These are phyloP conservation scores for peach (Prunus persica) DNA, from an alignment of 306 rosid genomes.

Conservation along the genomic window DNA sequence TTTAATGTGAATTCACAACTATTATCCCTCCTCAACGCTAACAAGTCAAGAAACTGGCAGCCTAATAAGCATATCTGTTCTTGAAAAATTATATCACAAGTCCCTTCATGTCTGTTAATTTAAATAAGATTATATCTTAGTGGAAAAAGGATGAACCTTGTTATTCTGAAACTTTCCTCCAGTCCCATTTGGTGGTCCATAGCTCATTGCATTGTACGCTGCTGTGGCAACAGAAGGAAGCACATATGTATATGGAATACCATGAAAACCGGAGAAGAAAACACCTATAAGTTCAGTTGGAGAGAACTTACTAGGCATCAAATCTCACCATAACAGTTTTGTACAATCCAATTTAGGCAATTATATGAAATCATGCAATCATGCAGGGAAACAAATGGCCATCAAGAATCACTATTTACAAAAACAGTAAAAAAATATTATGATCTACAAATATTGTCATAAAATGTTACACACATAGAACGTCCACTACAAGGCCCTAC, in stretches of 20 bases:
- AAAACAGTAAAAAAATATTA: background rate
- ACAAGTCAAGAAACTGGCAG: background rate
- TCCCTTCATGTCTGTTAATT: slow-evolving; percentile 5
- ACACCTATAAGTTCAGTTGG: slow-evolving; percentile 51
- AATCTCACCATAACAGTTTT: slow-evolving; percentile 21
- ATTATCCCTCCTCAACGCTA: background rate
- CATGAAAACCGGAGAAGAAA: slow-evolving; percentile 65
- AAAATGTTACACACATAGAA: background rate
- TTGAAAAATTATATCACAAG: background rate
- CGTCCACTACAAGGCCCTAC: background rate
- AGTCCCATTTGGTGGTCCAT: slow-evolving; percentile 61
- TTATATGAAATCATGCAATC: background rate
- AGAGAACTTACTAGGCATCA: slow-evolving; percentile 33
- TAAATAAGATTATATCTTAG: slow-evolving; percentile 21
- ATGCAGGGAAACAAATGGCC: background rate
- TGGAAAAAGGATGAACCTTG: slow-evolving; percentile 60
- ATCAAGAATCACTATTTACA: background rate
- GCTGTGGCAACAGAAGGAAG: slow-evolving; percentile 82
- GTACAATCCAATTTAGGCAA: slow-evolving; percentile 1
- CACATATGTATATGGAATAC: slow-evolving; percentile 58
- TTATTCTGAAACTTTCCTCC: slow-evolving; percentile 71
- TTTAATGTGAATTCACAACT: background rate
- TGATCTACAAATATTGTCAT: background rate
- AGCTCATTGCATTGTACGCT: slow-evolving; percentile 52
- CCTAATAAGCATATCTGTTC: background rate